Base-by-base conservation (phyloP, 139 green algal genomes). In the Mesotaenium endlicherianum region DNA sequence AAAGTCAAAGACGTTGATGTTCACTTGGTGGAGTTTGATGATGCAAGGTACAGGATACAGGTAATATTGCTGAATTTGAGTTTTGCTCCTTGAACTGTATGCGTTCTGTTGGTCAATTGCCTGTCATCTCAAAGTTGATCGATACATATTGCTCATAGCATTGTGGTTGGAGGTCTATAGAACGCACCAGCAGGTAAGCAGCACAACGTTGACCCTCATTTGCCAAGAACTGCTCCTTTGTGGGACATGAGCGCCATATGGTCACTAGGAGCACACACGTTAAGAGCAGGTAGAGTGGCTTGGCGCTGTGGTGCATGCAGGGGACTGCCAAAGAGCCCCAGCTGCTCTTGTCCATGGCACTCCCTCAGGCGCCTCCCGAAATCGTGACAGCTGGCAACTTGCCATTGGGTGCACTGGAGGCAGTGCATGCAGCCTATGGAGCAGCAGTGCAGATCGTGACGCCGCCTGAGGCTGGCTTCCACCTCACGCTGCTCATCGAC, bases 401-500 rank as follows among this genome's bases (percentile, higher is more conserved):
- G 39, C 71, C 71, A 70, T 31, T 53, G 31, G 71, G 71, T 17
- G 71, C 71, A 20, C 55, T 80, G 34, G 71, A 80, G 20, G 71
- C 71, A 3, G 71, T 80, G 42, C 41, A 80, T 26, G 38, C 34
- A 17, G 38, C 71, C 20, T 80, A 80, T 26, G 44, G 75, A n/a
- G 17, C 20, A 14, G 31, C 57, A 40, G 75, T 76, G 39, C 57
- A 39, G 42, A n/a, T 82, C 39, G 44, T 76, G 50, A 76, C 41
- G n/a, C 75, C 49, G 41, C 49, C 75, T 11, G 57, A 76, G 39
- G 26, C 20, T n/a, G 57, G 57, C 75, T 82, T 43, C 50, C 49
- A 76, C 40, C 40, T 82, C 20, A 82, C 75, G 11, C 60, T 82
- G 31, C 31, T 49, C 26, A 47, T 82, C 0, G 75, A 82, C 42